Conservation (phyloP, 2,329 filamentous ascomycete genomes). For the Colletotrichum salicis region DNA sequence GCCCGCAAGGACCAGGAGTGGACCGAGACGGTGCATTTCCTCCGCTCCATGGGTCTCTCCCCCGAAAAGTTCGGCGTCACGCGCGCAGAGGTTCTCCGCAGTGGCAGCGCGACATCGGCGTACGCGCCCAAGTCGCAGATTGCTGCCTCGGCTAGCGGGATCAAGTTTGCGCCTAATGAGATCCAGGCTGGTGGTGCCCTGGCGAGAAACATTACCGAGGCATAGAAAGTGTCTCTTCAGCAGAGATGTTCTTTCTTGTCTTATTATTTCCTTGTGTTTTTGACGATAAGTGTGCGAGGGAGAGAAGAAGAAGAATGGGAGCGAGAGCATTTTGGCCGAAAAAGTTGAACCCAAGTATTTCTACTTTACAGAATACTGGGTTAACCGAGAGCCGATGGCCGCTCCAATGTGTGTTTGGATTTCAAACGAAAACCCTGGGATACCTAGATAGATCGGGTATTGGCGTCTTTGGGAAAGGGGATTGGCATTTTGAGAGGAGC, state of each 20-base stretch:
- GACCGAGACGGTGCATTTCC: constrained; percentile 64
- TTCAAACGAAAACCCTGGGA: background rate
- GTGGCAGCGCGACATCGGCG: constrained; percentile 16
- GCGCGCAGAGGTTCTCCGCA: constrained; percentile 42
- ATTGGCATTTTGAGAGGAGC: constrained; percentile 19
- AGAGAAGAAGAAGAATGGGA: background rate
- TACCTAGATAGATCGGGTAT: constrained; percentile 33
- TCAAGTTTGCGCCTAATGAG: constrained; percentile 26
- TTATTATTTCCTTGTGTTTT: background rate
- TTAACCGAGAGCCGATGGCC: background rate
- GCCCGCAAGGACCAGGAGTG: constrained; percentile 64
- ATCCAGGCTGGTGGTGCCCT: constrained; percentile 27
- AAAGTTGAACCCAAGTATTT: background rate
- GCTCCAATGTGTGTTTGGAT: constrained; percentile 3
- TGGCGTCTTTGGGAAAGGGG: constrained; percentile 18
- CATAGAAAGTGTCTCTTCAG: background rate
- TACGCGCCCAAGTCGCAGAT: constrained; percentile 15
- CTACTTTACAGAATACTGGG: too few species aligned
- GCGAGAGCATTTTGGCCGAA: background rate
- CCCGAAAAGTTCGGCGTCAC: constrained; percentile 42
- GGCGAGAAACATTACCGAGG: constrained; percentile 26
- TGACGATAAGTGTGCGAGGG: constrained; percentile 1
- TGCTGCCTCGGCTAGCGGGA: constrained; percentile 12
- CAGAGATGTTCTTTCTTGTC: background rate
- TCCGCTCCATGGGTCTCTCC: constrained; percentile 57